Conservation (phyloP, 1,284 basidiomycete genomes). For the Ganoderma sinense region DNA sequence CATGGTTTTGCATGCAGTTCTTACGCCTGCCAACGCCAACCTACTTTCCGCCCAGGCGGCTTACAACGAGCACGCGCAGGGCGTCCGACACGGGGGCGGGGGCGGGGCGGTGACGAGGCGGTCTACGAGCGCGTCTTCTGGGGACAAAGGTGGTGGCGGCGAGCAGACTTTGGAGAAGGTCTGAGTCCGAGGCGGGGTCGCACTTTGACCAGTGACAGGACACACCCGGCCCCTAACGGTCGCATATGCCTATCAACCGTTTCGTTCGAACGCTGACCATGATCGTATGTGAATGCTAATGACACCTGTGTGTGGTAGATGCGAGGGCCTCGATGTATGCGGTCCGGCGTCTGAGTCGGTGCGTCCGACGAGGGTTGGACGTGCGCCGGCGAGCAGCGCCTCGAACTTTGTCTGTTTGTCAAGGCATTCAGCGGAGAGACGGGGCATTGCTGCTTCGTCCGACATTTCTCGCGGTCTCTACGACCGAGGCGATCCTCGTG, state of each 20-base stretch:
- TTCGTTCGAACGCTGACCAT: background rate
- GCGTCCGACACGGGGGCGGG: background rate
- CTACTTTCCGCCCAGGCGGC: conserved; percentile 29
- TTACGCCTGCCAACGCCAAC: conserved; percentile 30
- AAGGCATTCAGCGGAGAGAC: background rate
- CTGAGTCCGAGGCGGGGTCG: background rate
- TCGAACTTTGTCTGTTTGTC: background rate
- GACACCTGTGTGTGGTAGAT: background rate
- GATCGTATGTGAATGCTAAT: background rate
- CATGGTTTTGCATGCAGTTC: conserved; percentile 17
- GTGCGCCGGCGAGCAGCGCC: background rate
- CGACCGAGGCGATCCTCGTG: background rate
- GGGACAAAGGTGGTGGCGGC: conserved; percentile 17
- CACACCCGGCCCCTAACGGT: background rate
- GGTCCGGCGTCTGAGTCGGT: background rate
- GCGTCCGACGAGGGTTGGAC: background rate
- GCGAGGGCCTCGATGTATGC: background rate
- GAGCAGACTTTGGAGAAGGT: conserved; percentile 26
- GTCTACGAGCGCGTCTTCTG: conserved; percentile 5
- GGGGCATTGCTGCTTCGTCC: background rate
- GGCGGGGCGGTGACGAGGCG: background rate
- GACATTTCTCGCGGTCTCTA: background rate
- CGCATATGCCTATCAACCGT: background rate
- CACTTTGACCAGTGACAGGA: background rate
- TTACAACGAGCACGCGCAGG: conserved; percentile 29